A percentile compares a stretch with the other conserved stretches of the same genome.
Evolutionary conservation across 805 yeast species (phyloP).

Genomic region (Nakazawaea ambrosiae): DNA sequence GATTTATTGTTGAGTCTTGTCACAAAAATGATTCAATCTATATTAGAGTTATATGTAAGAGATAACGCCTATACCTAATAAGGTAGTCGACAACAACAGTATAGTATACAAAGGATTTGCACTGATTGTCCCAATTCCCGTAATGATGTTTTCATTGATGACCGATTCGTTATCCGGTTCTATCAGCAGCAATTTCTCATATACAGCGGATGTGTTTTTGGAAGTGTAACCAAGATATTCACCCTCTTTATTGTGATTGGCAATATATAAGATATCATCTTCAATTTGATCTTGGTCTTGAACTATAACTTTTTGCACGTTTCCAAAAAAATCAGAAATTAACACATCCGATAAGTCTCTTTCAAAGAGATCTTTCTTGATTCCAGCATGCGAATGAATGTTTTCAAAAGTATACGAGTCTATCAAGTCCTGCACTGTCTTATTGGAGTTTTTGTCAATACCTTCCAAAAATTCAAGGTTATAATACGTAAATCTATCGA

Average conservation of each 20-base stretch:
- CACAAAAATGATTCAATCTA: too few relatives aligned
- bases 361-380: slow-evolving; percentile 69
- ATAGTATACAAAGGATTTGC: too few relatives aligned
- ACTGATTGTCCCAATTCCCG: too few relatives aligned
- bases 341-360: slow-evolving; percentile 62
- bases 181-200: too few relatives aligned
- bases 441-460: slow-evolving; percentile 66
- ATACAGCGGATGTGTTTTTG: too few relatives aligned
- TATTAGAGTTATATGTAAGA: too few relatives aligned
- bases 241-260: slow-evolving; percentile 23
- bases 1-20: too few relatives aligned
- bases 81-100: too few relatives aligned
- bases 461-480: slow-evolving; percentile 81
- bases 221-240: neutral
- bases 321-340: slow-evolving; percentile 92
- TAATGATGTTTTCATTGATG: too few relatives aligned
- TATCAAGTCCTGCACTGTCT: slow-evolving; percentile 77
- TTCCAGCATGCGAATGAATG: slow-evolving; percentile 92
- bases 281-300: slow-evolving; percentile 53
- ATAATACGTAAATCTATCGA: slow-evolving; percentile 91
- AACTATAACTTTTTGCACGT: slow-evolving; percentile 72
- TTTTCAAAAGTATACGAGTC: slow-evolving; percentile 78
- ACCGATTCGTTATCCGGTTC: too few relatives aligned
- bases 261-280: slow-evolving; percentile 33
- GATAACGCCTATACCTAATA: too few relatives aligned